These are phyloP conservation scores for Neoscytalidium dimidiatum DNA, from an alignment of 2,329 filamentous ascomycete species.

Conservation along the genomic window DNA sequence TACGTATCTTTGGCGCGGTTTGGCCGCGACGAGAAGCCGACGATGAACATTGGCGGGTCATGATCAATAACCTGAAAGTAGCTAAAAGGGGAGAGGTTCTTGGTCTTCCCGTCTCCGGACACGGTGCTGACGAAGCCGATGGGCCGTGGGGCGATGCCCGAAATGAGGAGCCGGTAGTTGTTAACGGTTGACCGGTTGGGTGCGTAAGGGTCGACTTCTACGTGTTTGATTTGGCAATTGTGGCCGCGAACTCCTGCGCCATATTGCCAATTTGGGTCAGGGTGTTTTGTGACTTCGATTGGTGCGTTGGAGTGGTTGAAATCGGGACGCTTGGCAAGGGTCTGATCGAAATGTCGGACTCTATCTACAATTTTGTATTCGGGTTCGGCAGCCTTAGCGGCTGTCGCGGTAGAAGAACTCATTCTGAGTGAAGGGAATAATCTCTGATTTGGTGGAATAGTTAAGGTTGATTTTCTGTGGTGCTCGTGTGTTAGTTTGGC, in stretches of 20 bases:
- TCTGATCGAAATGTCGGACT: not conserved
- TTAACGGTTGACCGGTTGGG: slow-evolving; percentile 20
- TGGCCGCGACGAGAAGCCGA: slow-evolving; percentile 24
- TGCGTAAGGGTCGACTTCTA: slow-evolving; percentile 25
- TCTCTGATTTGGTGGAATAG: not conserved
- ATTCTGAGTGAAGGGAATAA: not conserved
- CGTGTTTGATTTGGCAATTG: slow-evolving; percentile 7
- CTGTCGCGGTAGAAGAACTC: not conserved
- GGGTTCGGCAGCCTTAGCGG: not conserved
- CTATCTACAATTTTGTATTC: not conserved
- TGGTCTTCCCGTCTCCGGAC: slow-evolving; percentile 18
- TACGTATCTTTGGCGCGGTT: slow-evolving; percentile 25
- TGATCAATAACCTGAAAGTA: slow-evolving; percentile 32
- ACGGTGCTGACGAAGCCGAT: slow-evolving; percentile 26
- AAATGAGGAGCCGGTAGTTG: slow-evolving; percentile 28
- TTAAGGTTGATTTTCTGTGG: not conserved
- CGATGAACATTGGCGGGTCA: slow-evolving; percentile 27
- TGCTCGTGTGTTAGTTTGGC: not conserved
- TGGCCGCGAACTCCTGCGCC: slow-evolving; percentile 18
- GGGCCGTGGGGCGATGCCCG: slow-evolving; percentile 23
- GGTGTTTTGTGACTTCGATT: slow-evolving; percentile 21
- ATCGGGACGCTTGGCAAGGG: slow-evolving; percentile 17
- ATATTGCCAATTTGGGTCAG: slow-evolving; percentile 24
- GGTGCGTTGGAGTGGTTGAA: slow-evolving; percentile 20
- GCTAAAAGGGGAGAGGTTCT: slow-evolving; percentile 31